Evolutionary conservation across 2,329 filamentous ascomycete species (phyloP).

Genomic region (Aureobasidium sp.): DNA sequence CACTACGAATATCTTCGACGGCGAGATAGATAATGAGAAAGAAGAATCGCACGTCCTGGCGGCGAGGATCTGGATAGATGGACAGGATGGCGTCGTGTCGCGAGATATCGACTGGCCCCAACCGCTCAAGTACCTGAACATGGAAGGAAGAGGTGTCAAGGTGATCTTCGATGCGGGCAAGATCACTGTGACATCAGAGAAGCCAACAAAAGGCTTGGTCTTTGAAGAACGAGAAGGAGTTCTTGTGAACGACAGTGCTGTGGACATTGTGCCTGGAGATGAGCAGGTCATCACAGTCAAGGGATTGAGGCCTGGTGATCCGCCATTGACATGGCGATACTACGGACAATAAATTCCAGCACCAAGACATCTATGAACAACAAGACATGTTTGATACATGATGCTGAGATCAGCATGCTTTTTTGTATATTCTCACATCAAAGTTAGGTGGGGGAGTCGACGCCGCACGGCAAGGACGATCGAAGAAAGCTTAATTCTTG

Average conservation of each 20-base stretch:
- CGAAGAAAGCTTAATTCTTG: conserved; percentile 2
- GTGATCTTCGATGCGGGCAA: conserved; percentile 31
- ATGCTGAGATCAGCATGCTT: not conserved
- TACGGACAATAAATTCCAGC: conserved; percentile 26
- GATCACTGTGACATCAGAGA: conserved; percentile 39
- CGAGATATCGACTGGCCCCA: conserved; percentile 54
- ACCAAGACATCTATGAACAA: no score
- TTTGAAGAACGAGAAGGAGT: conserved; percentile 51
- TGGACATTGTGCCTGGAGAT: conserved; percentile 52
- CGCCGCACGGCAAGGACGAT: not conserved
- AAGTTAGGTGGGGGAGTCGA: not conserved
- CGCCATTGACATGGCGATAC: conserved; percentile 37
- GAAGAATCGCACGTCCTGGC: conserved; percentile 48
- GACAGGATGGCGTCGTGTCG: conserved; percentile 36
- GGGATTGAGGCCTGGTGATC: conserved; percentile 32
- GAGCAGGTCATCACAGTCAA: conserved; percentile 41
- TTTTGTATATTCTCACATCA: no score
- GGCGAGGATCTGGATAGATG: conserved; percentile 47
- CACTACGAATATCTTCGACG: conserved; percentile 45
- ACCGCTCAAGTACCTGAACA: conserved; percentile 51
- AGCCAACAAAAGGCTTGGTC: conserved; percentile 52
- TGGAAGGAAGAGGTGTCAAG: conserved; percentile 43
- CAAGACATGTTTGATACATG: not conserved
- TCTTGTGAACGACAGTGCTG: conserved; percentile 46
- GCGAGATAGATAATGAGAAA: conserved; percentile 43